phyloP scores from a whole-genome alignment of 202 grass and related monocot species.

The Panicum virgatum region DNA sequence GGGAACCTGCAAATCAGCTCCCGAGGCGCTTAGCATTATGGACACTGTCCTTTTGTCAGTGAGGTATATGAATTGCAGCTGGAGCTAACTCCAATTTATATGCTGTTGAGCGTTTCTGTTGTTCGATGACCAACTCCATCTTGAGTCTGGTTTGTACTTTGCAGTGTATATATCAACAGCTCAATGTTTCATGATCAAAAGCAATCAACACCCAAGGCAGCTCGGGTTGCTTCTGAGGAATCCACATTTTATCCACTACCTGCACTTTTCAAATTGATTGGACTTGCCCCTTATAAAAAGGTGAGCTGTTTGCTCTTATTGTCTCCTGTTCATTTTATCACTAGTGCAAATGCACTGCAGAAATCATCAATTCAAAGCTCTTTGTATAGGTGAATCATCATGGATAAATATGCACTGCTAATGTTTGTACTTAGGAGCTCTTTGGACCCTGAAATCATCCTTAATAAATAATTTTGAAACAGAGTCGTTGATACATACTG shows the following conservation, averaged over 20 bases:
- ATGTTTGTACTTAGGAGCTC: background rate
- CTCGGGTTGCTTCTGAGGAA: slow-evolving; percentile 45
- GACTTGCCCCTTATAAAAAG: slow-evolving; percentile 83
- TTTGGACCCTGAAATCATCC: background rate
- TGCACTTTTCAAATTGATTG: slow-evolving; percentile 70
- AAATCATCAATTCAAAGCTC: background rate
- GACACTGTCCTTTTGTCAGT: slow-evolving; percentile 66
- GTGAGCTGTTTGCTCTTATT: slow-evolving; percentile 24
- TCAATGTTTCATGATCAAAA: slow-evolving; percentile 61
- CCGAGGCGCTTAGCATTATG: slow-evolving; percentile 81
- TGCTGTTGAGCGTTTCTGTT: background rate
- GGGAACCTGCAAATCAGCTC: slow-evolving; percentile 62
- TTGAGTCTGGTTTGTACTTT: slow-evolving; percentile 24
- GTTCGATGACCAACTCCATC: background rate
- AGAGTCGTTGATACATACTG: background rate
- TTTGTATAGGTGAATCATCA: slow-evolving; percentile 9
- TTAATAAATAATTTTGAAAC: background rate
- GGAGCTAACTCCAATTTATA: background rate
- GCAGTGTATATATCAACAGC: slow-evolving; percentile 81
- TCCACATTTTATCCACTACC: slow-evolving; percentile 75
- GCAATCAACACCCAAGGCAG: slow-evolving; percentile 41
- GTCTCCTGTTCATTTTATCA: slow-evolving; percentile 18
- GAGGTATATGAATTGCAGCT: slow-evolving; percentile 48
- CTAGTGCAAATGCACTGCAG: slow-evolving; percentile 5
- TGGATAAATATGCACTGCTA: background rate